phyloP scores from a whole-genome alignment of 805 yeast genomes.

The Barnettozyma siamensis region DNA sequence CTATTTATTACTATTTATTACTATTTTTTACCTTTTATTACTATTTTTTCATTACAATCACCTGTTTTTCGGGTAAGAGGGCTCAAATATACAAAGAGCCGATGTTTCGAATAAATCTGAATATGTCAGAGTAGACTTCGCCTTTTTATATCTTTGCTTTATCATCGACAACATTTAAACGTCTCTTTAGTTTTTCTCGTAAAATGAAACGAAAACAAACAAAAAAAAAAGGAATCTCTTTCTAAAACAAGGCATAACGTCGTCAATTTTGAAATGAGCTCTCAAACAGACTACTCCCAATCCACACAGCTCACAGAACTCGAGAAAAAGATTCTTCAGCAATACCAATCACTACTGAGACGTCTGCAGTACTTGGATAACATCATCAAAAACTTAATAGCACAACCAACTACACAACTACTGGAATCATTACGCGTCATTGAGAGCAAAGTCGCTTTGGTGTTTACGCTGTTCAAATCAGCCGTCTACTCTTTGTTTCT shows the following conservation, averaged over 20 bases:
- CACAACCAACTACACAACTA: conserved; percentile 28
- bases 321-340: conserved; percentile 32
- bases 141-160: too few species aligned
- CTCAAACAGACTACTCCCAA: conserved; percentile 17
- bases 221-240: too few species aligned
- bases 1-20: background rate
- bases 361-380: conserved; percentile 26
- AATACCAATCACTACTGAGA: conserved; percentile 34
- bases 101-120: too few species aligned
- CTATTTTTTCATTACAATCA: background rate
- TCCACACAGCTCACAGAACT: conserved; percentile 27
- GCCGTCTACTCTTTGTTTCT: conserved; percentile 62
- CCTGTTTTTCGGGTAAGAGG: background rate
- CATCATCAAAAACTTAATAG: conserved; percentile 19
- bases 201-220: too few species aligned
- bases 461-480: conserved; percentile 61
- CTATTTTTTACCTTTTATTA: background rate
- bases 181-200: too few species aligned
- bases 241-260: too few species aligned
- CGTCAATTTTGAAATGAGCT: conserved; percentile 2
- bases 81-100: too few species aligned
- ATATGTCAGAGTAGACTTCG: too few species aligned
- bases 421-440: conserved; percentile 50
- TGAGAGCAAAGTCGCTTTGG: conserved; percentile 58
- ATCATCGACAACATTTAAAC: too few species aligned